Conservation (phyloP, 371 early-diverging fungal species). For the Nematocida minor region DNA sequence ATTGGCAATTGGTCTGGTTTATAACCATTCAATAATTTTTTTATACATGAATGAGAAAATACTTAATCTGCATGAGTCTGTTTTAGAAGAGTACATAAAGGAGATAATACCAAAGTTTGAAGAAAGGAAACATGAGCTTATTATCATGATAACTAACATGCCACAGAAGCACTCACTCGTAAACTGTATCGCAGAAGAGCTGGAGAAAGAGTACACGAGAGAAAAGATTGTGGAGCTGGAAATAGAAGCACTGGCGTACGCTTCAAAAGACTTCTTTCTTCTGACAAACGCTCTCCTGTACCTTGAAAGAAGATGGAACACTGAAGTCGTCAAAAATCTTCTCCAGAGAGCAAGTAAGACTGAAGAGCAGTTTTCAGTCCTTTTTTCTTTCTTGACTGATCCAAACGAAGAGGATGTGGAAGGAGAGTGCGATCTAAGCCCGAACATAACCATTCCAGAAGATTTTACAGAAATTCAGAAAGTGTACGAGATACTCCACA, state of each 20-base stretch:
- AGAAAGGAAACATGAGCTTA: constrained; percentile 14
- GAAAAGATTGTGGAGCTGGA: constrained; percentile 14
- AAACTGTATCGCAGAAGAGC: constrained; percentile 19
- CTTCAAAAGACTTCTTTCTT: constrained; percentile 28
- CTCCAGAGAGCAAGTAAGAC: not conserved
- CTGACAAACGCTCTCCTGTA: constrained; percentile 42
- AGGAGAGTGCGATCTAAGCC: not conserved
- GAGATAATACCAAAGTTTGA: not conserved
- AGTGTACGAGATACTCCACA: not conserved
- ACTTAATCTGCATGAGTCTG: not conserved
- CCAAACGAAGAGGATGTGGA: constrained; percentile 25
- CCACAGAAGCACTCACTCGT: constrained; percentile 44
- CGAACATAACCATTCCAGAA: constrained; percentile 16
- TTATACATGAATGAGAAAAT: constrained; percentile 44
- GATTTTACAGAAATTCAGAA: not conserved
- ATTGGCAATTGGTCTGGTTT: too few relatives aligned
- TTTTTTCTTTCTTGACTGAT: constrained; percentile 23
- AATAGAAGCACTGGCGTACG: constrained; percentile 11
- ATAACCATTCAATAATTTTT: too few relatives aligned
- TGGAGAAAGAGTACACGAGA: not conserved
- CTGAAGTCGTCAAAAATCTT: constrained; percentile 2
- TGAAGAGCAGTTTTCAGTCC: not conserved
- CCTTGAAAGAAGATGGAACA: constrained; percentile 49
- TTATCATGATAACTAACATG: constrained; percentile 34
- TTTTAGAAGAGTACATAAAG: not conserved